Conservation (phyloP, 768 basidiomycete genomes). For the Agrocybe chaxingu region DNA sequence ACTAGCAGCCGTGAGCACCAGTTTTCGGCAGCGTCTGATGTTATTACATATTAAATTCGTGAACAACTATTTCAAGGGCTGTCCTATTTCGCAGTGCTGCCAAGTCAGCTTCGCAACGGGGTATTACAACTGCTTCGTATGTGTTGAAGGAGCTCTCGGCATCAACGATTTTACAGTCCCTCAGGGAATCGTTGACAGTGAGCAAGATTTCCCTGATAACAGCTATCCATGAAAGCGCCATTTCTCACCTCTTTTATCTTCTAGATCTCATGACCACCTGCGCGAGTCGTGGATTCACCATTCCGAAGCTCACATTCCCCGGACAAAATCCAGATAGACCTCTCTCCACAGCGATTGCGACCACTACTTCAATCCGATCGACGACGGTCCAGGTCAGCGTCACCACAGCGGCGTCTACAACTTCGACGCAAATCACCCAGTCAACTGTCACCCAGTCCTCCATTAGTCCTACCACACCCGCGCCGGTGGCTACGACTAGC, state of each 20-base stretch:
- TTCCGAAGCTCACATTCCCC: conserved; percentile 28
- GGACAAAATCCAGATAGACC: conserved; percentile 28
- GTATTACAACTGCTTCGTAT: conserved; percentile 41
- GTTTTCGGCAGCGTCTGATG: background rate
- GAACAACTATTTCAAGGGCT: conserved; percentile 17
- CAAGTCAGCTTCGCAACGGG: conserved; percentile 30
- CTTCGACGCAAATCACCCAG: background rate
- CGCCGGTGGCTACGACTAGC: background rate
- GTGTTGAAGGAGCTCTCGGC: conserved; percentile 28
- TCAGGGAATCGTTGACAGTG: conserved; percentile 34
- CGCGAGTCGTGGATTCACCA: conserved; percentile 11
- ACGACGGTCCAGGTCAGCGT: too few species aligned
- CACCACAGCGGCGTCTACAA: background rate
- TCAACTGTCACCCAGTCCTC: background rate
- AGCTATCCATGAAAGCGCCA: background rate
- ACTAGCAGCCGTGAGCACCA: conserved; percentile 16
- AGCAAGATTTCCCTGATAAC: conserved; percentile 7
- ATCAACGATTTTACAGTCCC: conserved; percentile 25
- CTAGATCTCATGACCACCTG: conserved; percentile 15
- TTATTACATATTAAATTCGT: background rate
- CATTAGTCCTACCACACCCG: background rate
- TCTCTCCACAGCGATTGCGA: conserved; percentile 10
- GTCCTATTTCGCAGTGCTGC: conserved; percentile 33
- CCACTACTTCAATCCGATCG: too few species aligned
- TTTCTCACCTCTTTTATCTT: too few species aligned